Base-by-base conservation (phyloP, 140 eudicot genomes). In the Cichorium intybus region DNA sequence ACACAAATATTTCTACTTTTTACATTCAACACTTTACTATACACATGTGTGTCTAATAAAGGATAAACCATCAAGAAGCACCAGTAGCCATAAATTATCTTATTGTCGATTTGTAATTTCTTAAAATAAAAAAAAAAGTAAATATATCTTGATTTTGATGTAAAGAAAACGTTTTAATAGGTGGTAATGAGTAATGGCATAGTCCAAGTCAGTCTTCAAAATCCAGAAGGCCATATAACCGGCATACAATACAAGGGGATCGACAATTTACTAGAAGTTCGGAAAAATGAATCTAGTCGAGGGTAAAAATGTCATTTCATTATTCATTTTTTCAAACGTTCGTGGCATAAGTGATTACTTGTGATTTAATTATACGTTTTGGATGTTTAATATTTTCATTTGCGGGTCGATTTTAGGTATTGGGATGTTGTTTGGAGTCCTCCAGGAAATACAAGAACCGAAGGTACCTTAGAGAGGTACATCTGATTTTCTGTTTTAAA, bases 381-480 rank as follows among this genome's bases (percentile, higher is more conserved):
- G 49, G 15, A 35, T 10, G 35, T 31, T 31, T 31, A 31, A 31
- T 5, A 31, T 31, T 31, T 31, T 31, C 35, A 31, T 31, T 31
- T 31, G 4, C 4, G n/a, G 49, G 49, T 43, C 7, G 23, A 60
- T 46, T 57, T 59, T 83, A 87, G 98, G 74, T 87, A 80, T 69
- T 91, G 96, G 96, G 96, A 91, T 72, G 80, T 91, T 18, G 81
- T 80, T 61, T 87, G 96, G 97, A 91, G 89, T 53, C 67, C 75
- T 31, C 56, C 78, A 9, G 87, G 86, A 71, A 74, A 77, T 54
- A 8, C 56, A 0, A 68, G 66, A 68, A 85, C 85, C 1, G 81
- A 79, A 21, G 91, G 98, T 53, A 74, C 77, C 53, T 77, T 74
- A 62, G 95, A 92, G 50, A 85, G 81, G 95, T 85, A 81, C 10